A percentile compares a stretch with the other conserved stretches of the same genome.
Evolutionary conservation across 2,329 filamentous ascomycete species (phyloP).

Genomic region (Clonostachys solani): DNA sequence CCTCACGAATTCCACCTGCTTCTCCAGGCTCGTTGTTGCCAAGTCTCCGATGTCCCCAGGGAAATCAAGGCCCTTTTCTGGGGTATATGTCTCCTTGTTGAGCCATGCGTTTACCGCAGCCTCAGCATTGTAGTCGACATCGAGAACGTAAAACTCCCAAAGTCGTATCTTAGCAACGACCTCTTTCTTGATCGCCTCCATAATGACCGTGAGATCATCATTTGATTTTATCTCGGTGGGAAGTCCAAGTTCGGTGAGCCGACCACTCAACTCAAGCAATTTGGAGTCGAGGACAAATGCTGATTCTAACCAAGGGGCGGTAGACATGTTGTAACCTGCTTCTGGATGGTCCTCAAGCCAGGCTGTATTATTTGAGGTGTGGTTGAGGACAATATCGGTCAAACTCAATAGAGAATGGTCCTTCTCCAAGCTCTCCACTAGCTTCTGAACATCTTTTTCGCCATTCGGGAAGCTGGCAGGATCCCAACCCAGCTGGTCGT

Average conservation of each 20-base stretch:
- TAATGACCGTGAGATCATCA: slow-evolving; percentile 74
- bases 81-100: slow-evolving; percentile 49
- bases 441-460: slow-evolving; percentile 71
- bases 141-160: slow-evolving; percentile 90
- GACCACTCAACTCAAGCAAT: slow-evolving; percentile 71
- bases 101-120: slow-evolving; percentile 70
- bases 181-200: slow-evolving; percentile 77
- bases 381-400: slow-evolving; percentile 97
- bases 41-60: too few species aligned
- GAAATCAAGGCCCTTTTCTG: slow-evolving; percentile 38
- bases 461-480: slow-evolving; percentile 76
- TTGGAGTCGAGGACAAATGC: slow-evolving; percentile 59
- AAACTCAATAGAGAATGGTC: slow-evolving; percentile 81
- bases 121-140: slow-evolving; percentile 69
- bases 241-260: slow-evolving; percentile 66
- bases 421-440: slow-evolving; percentile 78
- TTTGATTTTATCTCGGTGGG: slow-evolving; percentile 67
- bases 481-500: slow-evolving; percentile 88
- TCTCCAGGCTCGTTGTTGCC: slow-evolving; percentile 22
- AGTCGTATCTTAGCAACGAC: slow-evolving; percentile 74
- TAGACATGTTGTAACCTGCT: slow-evolving; percentile 89
- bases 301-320: slow-evolving; percentile 73
- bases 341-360: slow-evolving; percentile 96
- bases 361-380: slow-evolving; percentile 91
- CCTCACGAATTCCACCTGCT: slow-evolving; percentile 59